These are phyloP conservation scores for Abelmoschus esculentus DNA, from an alignment of 345 rosid species.

Conservation along the genomic window DNA sequence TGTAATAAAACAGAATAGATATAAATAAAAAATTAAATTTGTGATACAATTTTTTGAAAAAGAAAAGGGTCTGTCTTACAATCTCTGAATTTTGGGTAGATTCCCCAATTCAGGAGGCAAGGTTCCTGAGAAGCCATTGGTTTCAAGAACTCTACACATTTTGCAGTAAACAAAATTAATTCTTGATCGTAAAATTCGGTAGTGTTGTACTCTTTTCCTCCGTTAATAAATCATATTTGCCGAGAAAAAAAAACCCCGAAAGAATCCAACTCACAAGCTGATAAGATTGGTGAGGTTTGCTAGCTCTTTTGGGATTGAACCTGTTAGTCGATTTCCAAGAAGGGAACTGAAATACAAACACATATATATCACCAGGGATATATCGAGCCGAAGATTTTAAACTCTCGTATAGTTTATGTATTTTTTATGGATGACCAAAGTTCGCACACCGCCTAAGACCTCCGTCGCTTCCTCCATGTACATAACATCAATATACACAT, in stretches of 20 bases:
- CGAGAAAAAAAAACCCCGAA: neutral
- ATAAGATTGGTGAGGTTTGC: neutral
- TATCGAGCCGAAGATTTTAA: too few species aligned
- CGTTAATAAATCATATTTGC: too few species aligned
- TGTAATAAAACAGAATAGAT: too few species aligned
- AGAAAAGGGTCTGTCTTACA: neutral
- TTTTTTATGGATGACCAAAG: too few species aligned
- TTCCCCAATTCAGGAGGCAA: neutral
- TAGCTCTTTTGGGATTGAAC: neutral
- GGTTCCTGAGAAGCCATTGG: neutral
- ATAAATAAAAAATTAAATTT: too few species aligned
- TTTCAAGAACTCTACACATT: neutral
- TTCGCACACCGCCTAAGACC: too few species aligned
- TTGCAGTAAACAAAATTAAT: neutral
- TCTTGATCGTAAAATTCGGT: neutral
- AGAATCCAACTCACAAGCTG: neutral
- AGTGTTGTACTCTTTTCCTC: too few species aligned
- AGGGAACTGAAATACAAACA: neutral
- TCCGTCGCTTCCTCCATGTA: too few species aligned
- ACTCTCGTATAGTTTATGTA: too few species aligned
- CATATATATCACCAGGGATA: too few species aligned
- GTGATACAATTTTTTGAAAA: too few species aligned
- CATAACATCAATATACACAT: too few species aligned
- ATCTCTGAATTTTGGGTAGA: neutral
- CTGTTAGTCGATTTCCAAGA: neutral